These are phyloP conservation scores for Fraxinus angustifolia DNA, from an alignment of 305 asterid species.

Conservation along the genomic window DNA sequence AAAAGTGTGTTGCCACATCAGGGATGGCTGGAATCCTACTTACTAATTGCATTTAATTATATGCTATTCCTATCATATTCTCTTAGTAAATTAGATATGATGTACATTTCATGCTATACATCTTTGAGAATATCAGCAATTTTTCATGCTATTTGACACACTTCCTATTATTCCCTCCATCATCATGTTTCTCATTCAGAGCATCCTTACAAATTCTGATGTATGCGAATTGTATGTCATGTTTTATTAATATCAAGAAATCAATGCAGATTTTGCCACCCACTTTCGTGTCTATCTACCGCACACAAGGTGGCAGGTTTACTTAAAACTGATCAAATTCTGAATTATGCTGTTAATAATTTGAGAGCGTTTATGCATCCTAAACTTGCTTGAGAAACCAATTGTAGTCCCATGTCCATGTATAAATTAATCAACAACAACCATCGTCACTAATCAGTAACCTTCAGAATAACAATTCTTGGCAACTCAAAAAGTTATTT, in stretches of 20 bases:
- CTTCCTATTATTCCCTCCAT: background rate
- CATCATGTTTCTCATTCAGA: background rate
- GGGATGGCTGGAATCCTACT: background rate
- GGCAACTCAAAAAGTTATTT: background rate
- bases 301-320: background rate
- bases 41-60: background rate
- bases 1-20: background rate
- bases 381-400: background rate
- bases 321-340: background rate
- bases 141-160: background rate
- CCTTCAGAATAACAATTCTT: background rate
- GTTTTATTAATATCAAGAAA: background rate
- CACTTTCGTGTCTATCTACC: background rate
- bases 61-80: background rate
- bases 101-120: background rate
- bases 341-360: background rate
- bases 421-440: background rate
- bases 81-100: background rate
- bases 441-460: background rate
- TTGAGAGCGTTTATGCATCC: background rate
- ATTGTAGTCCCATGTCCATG: background rate
- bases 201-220: background rate
- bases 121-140: background rate
- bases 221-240: background rate
- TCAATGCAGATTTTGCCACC: background rate